phyloP scores from a whole-genome alignment of 176 grass and related monocot species.

The Musa schizocarpa region DNA sequence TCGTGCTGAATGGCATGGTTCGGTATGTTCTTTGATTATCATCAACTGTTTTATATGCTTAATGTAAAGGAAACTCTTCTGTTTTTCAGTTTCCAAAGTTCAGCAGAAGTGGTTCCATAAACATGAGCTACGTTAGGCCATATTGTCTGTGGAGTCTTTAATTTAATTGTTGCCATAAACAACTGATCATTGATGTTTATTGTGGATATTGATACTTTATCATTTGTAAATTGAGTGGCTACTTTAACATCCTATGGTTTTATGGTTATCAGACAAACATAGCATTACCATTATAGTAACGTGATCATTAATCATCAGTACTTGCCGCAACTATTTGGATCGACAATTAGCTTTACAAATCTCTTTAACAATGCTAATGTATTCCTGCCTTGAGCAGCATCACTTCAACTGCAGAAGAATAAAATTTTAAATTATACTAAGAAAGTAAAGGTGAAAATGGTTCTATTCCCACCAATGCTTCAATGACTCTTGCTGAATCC shows the following conservation, averaged over 20 bases:
- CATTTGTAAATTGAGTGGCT: background rate
- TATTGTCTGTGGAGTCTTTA: background rate
- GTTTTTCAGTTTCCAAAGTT: background rate
- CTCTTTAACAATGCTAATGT: too few relatives aligned
- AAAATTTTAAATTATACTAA: too few relatives aligned
- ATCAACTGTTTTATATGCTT: slow-evolving; percentile 2
- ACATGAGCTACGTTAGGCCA: background rate
- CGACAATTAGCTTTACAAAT: too few relatives aligned
- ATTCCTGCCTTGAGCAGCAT: too few relatives aligned
- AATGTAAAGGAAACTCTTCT: background rate
- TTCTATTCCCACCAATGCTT: too few relatives aligned
- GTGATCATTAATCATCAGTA: too few relatives aligned
- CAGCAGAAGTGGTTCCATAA: background rate
- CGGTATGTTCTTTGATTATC: slow-evolving; percentile 37
- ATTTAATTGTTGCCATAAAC: background rate
- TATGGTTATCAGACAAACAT: background rate
- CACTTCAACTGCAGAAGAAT: too few relatives aligned
- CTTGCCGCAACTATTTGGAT: too few relatives aligned
- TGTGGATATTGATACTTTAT: background rate
- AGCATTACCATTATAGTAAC: too few relatives aligned
- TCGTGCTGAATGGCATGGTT: slow-evolving; percentile 83
- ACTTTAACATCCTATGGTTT: background rate
- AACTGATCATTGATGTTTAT: background rate
- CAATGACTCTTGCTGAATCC: too few relatives aligned
- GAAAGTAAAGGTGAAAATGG: too few relatives aligned